Base-by-base conservation (phyloP, 2,329 filamentous ascomycete species). In the Ascosphaera aggregata region DNA sequence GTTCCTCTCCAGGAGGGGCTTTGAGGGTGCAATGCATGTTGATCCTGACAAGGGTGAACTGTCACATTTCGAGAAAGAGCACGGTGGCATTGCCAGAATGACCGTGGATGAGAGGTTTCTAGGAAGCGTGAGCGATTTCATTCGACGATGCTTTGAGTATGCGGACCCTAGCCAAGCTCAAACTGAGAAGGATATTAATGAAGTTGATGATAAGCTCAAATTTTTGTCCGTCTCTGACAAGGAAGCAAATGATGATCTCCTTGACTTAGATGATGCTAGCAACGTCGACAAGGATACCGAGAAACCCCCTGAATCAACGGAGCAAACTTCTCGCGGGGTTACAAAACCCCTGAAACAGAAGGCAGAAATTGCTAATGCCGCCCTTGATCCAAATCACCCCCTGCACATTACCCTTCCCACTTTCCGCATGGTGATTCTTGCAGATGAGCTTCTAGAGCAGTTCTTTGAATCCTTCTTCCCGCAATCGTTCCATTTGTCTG, bases 391-490 rank as follows among this genome's bases (percentile, higher is more conserved):
- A 2, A 76, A 82, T 18, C 86, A 92, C 45, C 89, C 89, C 4
- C 68, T 98, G 1, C 80, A 94, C 54, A 94, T 98, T 51, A 95
- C 89, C 1, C 68, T 98, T 1, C 89, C 89, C 1, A 98, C 89
- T 1, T 98, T 98, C 67, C 78, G 89, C 46, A 98, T 98, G 89
- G 84, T 98, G 2, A 80, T 98, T 8, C 71, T 98, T 5, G 89
- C 89, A 34, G 89, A 98, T 51, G 89, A 98, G 55, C 69, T 91
- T 1, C 71, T 98, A 4, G 86, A 98, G 51, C 80, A 91, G 48
- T 98, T 98, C 60, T 98, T 98, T 54, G 89, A 98, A 59, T 80
- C 81, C 1, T 91, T 84, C 32, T 94, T 95, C 60, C 82, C 86
- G 0, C 74, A 80, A 39, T 93, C 84, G 1, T 91, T 98, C 69